phyloP scores from a whole-genome alignment of 768 basidiomycete genomes.

The Harrya chromipes region DNA sequence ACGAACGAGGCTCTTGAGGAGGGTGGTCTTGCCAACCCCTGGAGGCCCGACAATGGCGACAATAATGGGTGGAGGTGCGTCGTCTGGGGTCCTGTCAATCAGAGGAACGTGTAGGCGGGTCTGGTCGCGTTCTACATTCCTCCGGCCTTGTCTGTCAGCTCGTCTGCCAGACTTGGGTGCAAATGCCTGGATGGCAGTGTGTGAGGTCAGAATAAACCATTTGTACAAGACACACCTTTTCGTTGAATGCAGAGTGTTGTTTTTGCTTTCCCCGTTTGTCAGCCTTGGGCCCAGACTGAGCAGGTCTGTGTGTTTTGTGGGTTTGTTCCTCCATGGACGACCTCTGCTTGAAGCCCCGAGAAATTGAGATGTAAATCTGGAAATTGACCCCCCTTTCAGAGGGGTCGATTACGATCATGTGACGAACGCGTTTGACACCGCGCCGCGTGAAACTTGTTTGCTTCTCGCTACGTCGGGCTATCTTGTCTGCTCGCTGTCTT shows the following conservation, averaged over 20 bases:
- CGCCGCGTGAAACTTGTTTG: slow-evolving; percentile 20
- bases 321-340: slow-evolving; percentile 65
- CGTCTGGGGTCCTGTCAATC: slow-evolving; percentile 90
- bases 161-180: slow-evolving; percentile 87
- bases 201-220: background rate
- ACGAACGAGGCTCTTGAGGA: slow-evolving; percentile 87
- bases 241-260: slow-evolving; percentile 78
- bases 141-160: slow-evolving; percentile 84
- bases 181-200: slow-evolving; percentile 58
- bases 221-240: slow-evolving; percentile 56
- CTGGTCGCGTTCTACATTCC: slow-evolving; percentile 92
- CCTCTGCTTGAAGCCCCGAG: background rate
- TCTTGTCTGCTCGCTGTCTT: slow-evolving; percentile 3
- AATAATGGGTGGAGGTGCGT: slow-evolving; percentile 88
- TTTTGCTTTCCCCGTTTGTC: slow-evolving; percentile 76
- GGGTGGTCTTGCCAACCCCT: slow-evolving; percentile 94
- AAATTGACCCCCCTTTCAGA: background rate
- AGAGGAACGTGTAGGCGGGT: slow-evolving; percentile 94
- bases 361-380: slow-evolving; percentile 9
- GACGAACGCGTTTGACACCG: slow-evolving; percentile 30
- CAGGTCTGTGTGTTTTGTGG: slow-evolving; percentile 80
- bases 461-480: background rate
- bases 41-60: slow-evolving; percentile 95
- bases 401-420: slow-evolving; percentile 21
- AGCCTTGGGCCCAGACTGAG: slow-evolving; percentile 67